Evolutionary conservation across 129 eudicot genomes (phyloP).

Genomic region (Chrysanthemum seticuspe): DNA sequence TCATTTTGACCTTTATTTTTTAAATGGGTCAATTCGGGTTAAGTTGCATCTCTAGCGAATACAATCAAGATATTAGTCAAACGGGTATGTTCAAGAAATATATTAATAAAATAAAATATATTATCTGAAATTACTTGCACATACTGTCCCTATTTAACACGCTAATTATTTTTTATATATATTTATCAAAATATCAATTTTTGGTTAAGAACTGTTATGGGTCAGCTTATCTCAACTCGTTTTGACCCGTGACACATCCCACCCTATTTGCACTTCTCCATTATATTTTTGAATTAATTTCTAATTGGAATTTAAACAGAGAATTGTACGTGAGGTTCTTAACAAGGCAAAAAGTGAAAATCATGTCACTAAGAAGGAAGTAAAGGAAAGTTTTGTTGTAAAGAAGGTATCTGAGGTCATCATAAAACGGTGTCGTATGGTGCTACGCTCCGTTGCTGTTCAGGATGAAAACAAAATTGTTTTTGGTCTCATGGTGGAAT

Average conservation of each 20-base stretch:
- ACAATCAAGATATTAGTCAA: background rate
- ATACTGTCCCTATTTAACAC: background rate
- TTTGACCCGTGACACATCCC: slow-evolving; percentile 4
- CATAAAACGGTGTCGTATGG: too few species aligned
- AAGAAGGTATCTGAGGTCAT: slow-evolving; percentile 27
- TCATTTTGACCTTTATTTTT: background rate
- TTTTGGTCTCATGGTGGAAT: too few species aligned
- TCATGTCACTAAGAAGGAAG: slow-evolving; percentile 56
- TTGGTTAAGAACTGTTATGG: too few species aligned
- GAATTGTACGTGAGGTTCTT: slow-evolving; percentile 70
- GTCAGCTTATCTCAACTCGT: background rate
- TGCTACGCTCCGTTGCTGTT: too few species aligned
- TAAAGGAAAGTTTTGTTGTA: slow-evolving; percentile 44
- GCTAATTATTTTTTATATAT: background rate
- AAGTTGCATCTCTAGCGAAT: background rate
- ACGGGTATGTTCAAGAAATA: background rate
- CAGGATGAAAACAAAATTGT: too few species aligned
- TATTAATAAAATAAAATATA: background rate
- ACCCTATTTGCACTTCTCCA: background rate
- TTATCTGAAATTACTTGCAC: background rate
- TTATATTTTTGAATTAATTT: slow-evolving; percentile 4
- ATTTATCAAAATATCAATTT: too few species aligned
- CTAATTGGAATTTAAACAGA: slow-evolving; percentile 41
- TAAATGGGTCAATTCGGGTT: background rate
- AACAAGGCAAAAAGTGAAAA: slow-evolving; percentile 44